Conservation (phyloP, 495 filamentous ascomycete species). For the Tuber microsphaerosporum region DNA sequence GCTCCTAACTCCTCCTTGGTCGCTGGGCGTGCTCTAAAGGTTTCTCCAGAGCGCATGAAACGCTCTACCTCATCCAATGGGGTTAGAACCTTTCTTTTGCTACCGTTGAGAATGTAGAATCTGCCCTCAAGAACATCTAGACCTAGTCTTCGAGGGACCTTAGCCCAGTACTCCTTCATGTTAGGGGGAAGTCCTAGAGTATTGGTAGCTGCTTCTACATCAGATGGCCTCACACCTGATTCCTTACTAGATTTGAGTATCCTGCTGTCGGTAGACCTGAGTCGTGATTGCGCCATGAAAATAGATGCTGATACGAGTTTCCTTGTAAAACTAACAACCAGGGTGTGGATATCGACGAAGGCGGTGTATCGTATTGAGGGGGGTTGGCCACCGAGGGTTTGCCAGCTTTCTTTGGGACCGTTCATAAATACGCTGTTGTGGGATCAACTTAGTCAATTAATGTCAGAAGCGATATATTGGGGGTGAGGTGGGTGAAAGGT, state of each 20-base stretch:
- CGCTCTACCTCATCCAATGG: conserved; percentile 26
- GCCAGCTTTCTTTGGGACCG: conserved; percentile 55
- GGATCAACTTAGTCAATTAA: conserved; percentile 25
- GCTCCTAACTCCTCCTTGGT: neutral
- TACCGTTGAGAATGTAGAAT: conserved; percentile 20
- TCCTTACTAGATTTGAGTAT: conserved; percentile 33
- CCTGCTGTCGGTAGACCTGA: conserved; percentile 46
- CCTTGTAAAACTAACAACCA: conserved; percentile 59
- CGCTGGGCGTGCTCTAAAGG: neutral
- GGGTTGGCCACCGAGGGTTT: conserved; percentile 47
- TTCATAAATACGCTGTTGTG: conserved; percentile 67
- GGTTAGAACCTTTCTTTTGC: conserved; percentile 11
- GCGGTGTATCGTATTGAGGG: conserved; percentile 63
- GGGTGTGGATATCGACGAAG: conserved; percentile 64
- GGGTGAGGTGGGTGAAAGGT: conserved; percentile 2
- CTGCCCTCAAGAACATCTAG: conserved; percentile 22
- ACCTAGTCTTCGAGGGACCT: conserved; percentile 22
- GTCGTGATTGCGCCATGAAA: conserved; percentile 57
- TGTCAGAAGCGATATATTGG: neutral
- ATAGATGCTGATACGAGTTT: conserved; percentile 61
- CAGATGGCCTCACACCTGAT: conserved; percentile 49
- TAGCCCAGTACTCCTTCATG: conserved; percentile 51
- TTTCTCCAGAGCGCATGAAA: neutral
- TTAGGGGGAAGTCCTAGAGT: conserved; percentile 49
- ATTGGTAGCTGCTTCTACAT: conserved; percentile 61